phyloP scores from a whole-genome alignment of 441 rosid species.

The Adansonia grandidieri region DNA sequence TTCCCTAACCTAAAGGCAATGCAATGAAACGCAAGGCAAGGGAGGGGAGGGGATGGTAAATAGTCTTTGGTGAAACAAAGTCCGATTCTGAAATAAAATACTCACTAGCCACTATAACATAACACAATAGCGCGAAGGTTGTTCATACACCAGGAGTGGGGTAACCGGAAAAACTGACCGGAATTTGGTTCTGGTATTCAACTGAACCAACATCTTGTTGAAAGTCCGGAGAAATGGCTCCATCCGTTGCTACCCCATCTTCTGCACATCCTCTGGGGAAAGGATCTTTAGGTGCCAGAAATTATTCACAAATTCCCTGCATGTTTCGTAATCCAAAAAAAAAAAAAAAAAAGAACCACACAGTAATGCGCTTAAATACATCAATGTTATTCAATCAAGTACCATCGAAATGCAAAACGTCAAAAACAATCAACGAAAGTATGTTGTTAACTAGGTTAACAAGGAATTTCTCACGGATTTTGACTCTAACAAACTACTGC shows the following conservation, averaged over 20 bases:
- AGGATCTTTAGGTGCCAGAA: conserved; percentile 78
- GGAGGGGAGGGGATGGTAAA: no score
- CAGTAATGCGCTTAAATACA: neutral
- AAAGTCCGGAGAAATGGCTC: neutral
- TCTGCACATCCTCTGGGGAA: conserved; percentile 69
- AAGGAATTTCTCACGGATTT: neutral
- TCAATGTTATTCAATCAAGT: neutral
- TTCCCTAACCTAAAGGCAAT: no score
- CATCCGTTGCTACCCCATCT: conserved; percentile 51
- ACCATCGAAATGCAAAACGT: neutral
- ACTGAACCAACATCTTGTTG: no score
- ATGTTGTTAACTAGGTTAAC: no score
- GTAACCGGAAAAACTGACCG: no score
- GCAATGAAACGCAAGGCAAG: no score
- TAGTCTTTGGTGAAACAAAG: no score
- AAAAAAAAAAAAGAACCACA: neutral
- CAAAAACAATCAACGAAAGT: no score
- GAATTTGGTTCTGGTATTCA: neutral
- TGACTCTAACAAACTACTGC: neutral
- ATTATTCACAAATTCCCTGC: conserved; percentile 68
- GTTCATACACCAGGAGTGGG: no score
- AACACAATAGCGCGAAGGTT: no score
- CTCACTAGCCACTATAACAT: no score
- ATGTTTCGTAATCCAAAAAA: neutral
- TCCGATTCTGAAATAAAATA: no score